phyloP scores from a whole-genome alignment of 2,329 filamentous ascomycete genomes.

The Fusarium anguioides region DNA sequence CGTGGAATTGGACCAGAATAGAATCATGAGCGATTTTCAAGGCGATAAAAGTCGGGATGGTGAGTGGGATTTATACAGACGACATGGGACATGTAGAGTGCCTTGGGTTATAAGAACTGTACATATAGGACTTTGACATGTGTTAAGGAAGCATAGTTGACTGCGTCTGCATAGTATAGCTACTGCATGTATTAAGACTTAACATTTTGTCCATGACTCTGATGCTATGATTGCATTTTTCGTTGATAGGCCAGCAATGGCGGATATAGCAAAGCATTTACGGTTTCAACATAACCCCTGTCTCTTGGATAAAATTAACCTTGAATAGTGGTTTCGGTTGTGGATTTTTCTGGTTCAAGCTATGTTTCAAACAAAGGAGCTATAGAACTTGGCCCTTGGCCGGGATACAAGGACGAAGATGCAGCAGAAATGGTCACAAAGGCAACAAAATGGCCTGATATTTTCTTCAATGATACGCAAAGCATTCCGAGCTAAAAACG shows the following conservation, averaged over 20 bases:
- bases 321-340: background rate
- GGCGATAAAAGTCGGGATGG: constrained; percentile 8
- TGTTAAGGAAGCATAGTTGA: background rate
- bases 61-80: constrained; percentile 13
- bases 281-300: background rate
- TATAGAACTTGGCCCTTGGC: background rate
- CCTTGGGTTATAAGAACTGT: constrained; percentile 12
- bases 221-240: background rate
- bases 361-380: constrained; percentile 22
- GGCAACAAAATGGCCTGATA: constrained; percentile 26
- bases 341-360: constrained; percentile 6
- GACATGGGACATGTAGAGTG: constrained; percentile 26
- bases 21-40: constrained; percentile 17
- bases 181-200: background rate
- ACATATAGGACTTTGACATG: constrained; percentile 23
- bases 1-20: constrained; percentile 31
- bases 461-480: background rate
- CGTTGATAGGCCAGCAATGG: background rate
- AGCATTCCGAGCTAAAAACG: constrained; percentile 8
- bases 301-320: background rate
- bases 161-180: background rate
- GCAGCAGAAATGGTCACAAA: constrained; percentile 15
- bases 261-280: background rate
- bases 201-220: background rate
- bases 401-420: constrained; percentile 5